Evolutionary conservation across 139 green algal genomes (phyloP), one percentile per base, ranked within the genome.

Genomic region (Chlamydomonas schloesseri): DNA sequence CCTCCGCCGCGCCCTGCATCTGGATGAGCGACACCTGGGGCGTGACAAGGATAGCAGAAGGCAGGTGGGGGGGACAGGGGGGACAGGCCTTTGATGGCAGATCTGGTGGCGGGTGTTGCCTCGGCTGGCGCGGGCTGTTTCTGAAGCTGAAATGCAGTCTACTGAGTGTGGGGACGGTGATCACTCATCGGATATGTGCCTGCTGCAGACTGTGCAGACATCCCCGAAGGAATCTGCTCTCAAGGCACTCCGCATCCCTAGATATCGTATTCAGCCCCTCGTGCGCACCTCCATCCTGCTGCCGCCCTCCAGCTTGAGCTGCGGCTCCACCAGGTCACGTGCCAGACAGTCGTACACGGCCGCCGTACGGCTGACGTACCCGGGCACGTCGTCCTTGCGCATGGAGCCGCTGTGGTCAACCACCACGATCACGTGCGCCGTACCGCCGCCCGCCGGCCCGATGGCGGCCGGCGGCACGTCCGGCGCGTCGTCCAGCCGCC

Each of bases 381-480:
- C 89, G 13, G 81, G 80, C 29, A 92, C 77, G 65, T 92, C 89
- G 8, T 53, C 57, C 36, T 85, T 91, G 36, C 86, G 72, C 89
- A 92, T 92, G 33, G 86, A 91, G 15, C 81, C 89, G 60, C 79
- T 90, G 50, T 57, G 14, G 50, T 92, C 89, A 6, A 92, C 86
- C 20, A 92, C 71, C 33, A 89, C 47, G 26, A 92, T 77, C 71
- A 89, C 81, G 50, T 92, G 89, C 6, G 46, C 57, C 3, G 4
- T 18, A n/a, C 47, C n/a, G 33, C 11, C 57, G 23, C 60, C 60
- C 60, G 60, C 60, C 21, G 60, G 60, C 24, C 8, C 23, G 2
- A 24, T 23, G 18, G 60, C 21, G 23, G 18, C 28, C 4, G 77
- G 65, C 31, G 60, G 23, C 24, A 4, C 64, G 17, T 77, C 79